Conservation (phyloP, 2,329 filamentous ascomycete genomes). For the Hypoxylon sp. region DNA sequence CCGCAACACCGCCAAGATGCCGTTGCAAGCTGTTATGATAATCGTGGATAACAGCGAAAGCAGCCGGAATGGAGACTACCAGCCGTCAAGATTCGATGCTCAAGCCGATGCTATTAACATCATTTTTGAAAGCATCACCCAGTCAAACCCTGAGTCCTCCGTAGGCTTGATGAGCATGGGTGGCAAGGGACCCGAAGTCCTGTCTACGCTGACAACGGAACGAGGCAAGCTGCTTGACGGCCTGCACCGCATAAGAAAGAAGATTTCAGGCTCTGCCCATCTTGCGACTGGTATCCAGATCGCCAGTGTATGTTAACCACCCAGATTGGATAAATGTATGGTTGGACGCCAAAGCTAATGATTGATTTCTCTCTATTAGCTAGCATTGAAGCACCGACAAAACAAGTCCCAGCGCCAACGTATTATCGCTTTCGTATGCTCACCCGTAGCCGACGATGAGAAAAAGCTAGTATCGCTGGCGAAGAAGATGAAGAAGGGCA, state of each 20-base stretch:
- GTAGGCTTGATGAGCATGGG: slow-evolving; percentile 99
- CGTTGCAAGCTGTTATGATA: slow-evolving; percentile 99
- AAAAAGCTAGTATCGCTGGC: slow-evolving; percentile 90
- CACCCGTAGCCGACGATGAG: slow-evolving; percentile 89
- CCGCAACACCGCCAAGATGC: slow-evolving; percentile 78
- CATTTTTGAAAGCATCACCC: slow-evolving; percentile 95
- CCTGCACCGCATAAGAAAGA: slow-evolving; percentile 87
- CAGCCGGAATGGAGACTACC: slow-evolving; percentile 94
- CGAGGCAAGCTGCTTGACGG: slow-evolving; percentile 96
- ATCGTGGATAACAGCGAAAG: slow-evolving; percentile 99
- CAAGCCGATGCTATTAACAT: slow-evolving; percentile 96
- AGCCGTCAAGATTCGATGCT: slow-evolving; percentile 94
- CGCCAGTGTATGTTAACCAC: slow-evolving; percentile 78
- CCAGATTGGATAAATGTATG: slow-evolving; percentile 23
- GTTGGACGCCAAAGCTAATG: slow-evolving; percentile 45
- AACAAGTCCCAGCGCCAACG: slow-evolving; percentile 97
- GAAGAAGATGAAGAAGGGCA: slow-evolving; percentile 99
- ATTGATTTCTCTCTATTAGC: slow-evolving; percentile 64
- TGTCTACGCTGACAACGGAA: slow-evolving; percentile 96
- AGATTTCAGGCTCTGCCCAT: slow-evolving; percentile 91
- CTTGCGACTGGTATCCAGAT: slow-evolving; percentile 96
- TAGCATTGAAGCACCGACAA: slow-evolving; percentile 96
- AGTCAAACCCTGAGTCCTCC: slow-evolving; percentile 95
- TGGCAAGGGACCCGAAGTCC: slow-evolving; percentile 95
- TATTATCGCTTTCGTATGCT: slow-evolving; percentile 97